Base-by-base conservation (phyloP, 1,139 yeast species). In the Saccharomycopsis hybrid region DNA sequence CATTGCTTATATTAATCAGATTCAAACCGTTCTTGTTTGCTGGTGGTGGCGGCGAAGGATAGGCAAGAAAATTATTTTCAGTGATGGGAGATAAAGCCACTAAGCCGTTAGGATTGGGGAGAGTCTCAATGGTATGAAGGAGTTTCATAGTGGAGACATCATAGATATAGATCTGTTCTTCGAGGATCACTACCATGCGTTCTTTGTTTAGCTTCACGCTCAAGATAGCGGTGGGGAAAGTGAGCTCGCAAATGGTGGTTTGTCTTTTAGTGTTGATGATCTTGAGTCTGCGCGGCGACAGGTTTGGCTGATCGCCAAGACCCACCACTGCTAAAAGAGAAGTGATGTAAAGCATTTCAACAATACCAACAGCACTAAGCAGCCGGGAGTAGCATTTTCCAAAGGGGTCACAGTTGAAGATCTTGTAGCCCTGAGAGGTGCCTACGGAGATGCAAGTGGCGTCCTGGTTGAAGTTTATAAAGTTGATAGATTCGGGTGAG, bases 91-190 rank as follows among this genome's bases (percentile, higher is more conserved):
- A 82, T 42, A 86, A 65, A 0, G 90, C 80, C 57, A 68, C 63
- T 18, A 69, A 58, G 1, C 86, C 85, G 53, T 65, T 65, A 0
- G 78, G 69, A 60, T 85, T 84, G n/a, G 88, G 80, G 37, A 82
- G 74, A 0, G 95, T 85, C 61, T 90, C 97, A 48, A 92, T 83
- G 0, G 95, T 88, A 64, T 89, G 96, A 46, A 92, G 68, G 41
- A 92, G 71, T 60, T 83, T 82, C 97, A 92, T 89, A 58, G 84
- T 85, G 44, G 83, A 74, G 42, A 92, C 84, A 62, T 92, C 97
- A 65, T 92, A 92, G 47, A 92, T 78, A 66, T 86, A 89, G 5
- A 92, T 83, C 63, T 90, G 96, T 55, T 85, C 89, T 58, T 84
- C 89, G 50, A 92, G 70, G 30, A 88, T 72, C 9, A 90, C 95